Percentiles rank a stretch among this genome's conserved stretches.
phyloP scores from a whole-genome alignment of 169 alveolate genomes.

The Plasmodium berghei region DNA sequence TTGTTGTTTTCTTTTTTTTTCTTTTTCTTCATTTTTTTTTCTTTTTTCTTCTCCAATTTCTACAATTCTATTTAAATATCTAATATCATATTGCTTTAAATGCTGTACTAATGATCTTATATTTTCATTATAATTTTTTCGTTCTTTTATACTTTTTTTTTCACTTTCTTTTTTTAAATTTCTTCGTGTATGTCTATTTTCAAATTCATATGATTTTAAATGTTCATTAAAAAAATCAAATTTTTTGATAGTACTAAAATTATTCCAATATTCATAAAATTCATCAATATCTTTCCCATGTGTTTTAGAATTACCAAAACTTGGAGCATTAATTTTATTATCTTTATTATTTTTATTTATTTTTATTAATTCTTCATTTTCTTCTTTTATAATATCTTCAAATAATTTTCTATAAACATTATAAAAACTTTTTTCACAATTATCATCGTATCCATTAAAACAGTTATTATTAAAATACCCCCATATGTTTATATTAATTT shows the following conservation, averaged over 20 bases:
- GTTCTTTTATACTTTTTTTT: conserved; percentile 87
- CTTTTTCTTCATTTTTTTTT: conserved; percentile 28
- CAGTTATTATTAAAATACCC: conserved; percentile 79
- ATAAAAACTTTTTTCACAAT: conserved; percentile 84
- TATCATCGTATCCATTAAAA: conserved; percentile 81
- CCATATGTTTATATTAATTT: conserved; percentile 84
- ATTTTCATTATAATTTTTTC: conserved; percentile 84
- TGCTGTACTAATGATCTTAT: conserved; percentile 84
- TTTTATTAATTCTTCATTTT: conserved; percentile 75
- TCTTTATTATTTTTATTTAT: conserved; percentile 17
- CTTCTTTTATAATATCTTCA: conserved; percentile 80
- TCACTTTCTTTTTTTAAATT: conserved; percentile 38
- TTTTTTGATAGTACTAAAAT: conserved; percentile 82
- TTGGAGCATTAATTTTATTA: conserved; percentile 39
- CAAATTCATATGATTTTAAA: conserved; percentile 28
- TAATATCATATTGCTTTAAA: conserved; percentile 80
- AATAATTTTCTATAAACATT: conserved; percentile 86
- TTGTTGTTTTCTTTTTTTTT: conserved; percentile 11
- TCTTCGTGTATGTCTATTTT: conserved; percentile 48
- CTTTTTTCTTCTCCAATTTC: conserved; percentile 54
- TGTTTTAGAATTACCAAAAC: conserved; percentile 85
- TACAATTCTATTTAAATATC: conserved; percentile 55
- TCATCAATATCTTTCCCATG: conserved; percentile 80
- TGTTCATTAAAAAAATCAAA: conserved; percentile 74
- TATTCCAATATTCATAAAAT: conserved; percentile 89